Evolutionary conservation across 345 rosid genomes (phyloP).

Genomic region (Eucalyptus guilfoylei): DNA sequence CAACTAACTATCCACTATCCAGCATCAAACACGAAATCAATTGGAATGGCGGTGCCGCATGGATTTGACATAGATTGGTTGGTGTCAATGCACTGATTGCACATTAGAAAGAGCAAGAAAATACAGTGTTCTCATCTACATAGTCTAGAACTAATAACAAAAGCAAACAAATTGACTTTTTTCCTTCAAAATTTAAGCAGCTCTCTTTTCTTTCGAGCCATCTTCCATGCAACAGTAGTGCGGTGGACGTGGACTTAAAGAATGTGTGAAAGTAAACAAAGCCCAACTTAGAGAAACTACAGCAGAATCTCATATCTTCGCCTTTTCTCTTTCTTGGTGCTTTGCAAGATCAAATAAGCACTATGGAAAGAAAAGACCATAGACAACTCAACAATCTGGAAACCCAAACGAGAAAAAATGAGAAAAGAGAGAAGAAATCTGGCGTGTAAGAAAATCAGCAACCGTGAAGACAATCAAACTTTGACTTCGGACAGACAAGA

Average conservation of each 20-base stretch:
- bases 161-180: background rate
- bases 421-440: too few relatives aligned
- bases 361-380: background rate
- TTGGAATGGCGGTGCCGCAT: background rate
- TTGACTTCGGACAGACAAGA: too few relatives aligned
- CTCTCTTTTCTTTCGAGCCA: background rate
- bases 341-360: background rate
- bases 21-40: background rate
- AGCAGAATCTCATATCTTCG: background rate
- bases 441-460: too few relatives aligned
- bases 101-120: background rate
- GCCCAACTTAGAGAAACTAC: background rate
- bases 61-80: background rate
- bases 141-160: background rate
- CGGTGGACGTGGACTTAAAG: background rate
- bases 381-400: too few relatives aligned
- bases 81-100: background rate
- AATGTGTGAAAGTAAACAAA: background rate
- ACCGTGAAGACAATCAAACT: too few relatives aligned
- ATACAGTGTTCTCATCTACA: background rate
- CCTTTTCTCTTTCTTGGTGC: background rate
- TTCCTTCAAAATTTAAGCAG: background rate
- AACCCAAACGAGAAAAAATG: too few relatives aligned
- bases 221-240: background rate
- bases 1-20: background rate